phyloP scores from a whole-genome alignment of 2,329 filamentous ascomycete species.

The Elsinoe ampelina region DNA sequence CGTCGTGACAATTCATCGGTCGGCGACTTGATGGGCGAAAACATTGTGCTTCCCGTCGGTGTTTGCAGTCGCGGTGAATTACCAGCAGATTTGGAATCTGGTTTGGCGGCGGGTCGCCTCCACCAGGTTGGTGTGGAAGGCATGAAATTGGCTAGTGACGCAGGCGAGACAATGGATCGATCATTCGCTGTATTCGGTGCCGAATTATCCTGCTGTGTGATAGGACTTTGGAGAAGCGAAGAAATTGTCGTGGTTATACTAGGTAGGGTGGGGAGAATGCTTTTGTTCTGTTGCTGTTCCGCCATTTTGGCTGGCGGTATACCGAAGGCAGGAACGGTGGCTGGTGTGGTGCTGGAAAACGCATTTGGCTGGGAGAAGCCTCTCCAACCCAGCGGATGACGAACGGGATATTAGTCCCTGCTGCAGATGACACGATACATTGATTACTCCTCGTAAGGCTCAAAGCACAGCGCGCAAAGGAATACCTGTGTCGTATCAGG shows the following conservation, averaged over 20 bases:
- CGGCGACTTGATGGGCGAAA: neutral
- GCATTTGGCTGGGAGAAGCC: slow-evolving; percentile 8
- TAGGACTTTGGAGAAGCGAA: slow-evolving; percentile 3
- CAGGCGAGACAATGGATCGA: neutral
- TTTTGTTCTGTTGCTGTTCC: slow-evolving; percentile 3
- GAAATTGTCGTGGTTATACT: slow-evolving; percentile 13
- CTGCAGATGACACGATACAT: slow-evolving; percentile 5
- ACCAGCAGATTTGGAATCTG: neutral
- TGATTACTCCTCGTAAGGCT: slow-evolving; percentile 5
- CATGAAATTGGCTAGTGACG: slow-evolving; percentile 4
- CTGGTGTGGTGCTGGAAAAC: slow-evolving; percentile 5
- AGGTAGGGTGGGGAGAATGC: slow-evolving; percentile 10
- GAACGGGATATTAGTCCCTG: neutral
- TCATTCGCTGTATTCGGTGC: slow-evolving; percentile 9
- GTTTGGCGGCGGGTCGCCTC: slow-evolving; percentile 6
- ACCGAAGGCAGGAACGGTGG: slow-evolving; percentile 10
- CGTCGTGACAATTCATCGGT: neutral
- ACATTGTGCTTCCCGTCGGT: slow-evolving; percentile 1
- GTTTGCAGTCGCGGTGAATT: neutral
- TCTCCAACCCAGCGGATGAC: slow-evolving; percentile 4
- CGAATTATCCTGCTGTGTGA: neutral
- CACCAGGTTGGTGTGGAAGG: slow-evolving; percentile 7
- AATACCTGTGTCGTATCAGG: neutral
- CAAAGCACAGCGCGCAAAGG: neutral
- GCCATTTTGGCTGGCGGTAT: slow-evolving; percentile 11